phyloP scores from a whole-genome alignment of 2,329 filamentous ascomycete genomes.

The Calycina herbarum region DNA sequence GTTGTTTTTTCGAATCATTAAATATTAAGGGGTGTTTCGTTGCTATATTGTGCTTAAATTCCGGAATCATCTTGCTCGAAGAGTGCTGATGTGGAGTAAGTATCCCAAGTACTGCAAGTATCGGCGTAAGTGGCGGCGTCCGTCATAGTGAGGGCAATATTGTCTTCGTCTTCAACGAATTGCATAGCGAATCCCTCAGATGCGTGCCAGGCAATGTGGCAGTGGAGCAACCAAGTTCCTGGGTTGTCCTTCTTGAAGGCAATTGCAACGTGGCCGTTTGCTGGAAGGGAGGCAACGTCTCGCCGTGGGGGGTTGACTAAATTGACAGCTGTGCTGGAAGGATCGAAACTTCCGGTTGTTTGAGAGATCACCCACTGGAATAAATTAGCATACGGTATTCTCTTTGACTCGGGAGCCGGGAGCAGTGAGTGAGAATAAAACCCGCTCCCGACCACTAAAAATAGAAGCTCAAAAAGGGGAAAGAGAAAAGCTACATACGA shows the following conservation, averaged over 20 bases:
- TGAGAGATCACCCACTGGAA: conserved; percentile 41
- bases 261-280: conserved; percentile 35
- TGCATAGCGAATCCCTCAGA: conserved; percentile 53
- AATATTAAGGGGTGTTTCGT: not conserved
- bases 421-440: no score
- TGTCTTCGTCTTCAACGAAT: conserved; percentile 44
- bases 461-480: no score
- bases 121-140: conserved; percentile 17
- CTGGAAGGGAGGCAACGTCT: conserved; percentile 50
- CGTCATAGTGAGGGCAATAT: conserved; percentile 26
- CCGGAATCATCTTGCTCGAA: conserved; percentile 34
- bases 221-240: conserved; percentile 38
- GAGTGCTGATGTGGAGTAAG: conserved; percentile 20
- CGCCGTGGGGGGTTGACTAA: conserved; percentile 51
- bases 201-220: conserved; percentile 52
- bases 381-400: no score
- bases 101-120: conserved; percentile 29
- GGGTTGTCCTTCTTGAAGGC: conserved; percentile 38
- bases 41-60: conserved; percentile 22
- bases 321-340: conserved; percentile 33
- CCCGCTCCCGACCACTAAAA: no score
- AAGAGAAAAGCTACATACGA: no score
- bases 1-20: not conserved
- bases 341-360: conserved; percentile 42
- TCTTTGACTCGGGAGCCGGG: no score